Conservation (phyloP, 306 rosid genomes). For the Dryas drummondii region DNA sequence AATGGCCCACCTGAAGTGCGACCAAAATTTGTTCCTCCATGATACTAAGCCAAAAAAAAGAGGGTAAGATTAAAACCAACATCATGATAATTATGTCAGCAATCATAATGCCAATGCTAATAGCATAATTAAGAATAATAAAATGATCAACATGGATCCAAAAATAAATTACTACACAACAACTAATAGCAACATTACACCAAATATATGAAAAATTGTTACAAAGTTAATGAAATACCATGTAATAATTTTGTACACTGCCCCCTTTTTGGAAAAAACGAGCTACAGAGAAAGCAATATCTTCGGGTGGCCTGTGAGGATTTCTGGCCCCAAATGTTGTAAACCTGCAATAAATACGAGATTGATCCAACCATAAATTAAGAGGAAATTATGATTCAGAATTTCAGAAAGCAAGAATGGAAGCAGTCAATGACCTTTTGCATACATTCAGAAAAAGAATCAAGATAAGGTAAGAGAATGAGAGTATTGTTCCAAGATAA, state of each 20-base stretch:
- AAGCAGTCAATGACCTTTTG: not conserved
- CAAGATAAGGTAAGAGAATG: slow-evolving; percentile 18
- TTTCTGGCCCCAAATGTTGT: slow-evolving; percentile 89
- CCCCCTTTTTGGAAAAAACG: slow-evolving; percentile 98
- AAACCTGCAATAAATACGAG: slow-evolving; percentile 57
- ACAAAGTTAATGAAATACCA: slow-evolving; percentile 48
- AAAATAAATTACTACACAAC: slow-evolving; percentile 11
- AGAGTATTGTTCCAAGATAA: not conserved
- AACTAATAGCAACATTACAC: not conserved
- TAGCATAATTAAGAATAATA: not conserved
- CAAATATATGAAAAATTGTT: not conserved
- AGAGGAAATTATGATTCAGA: slow-evolving; percentile 18
- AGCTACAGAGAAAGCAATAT: slow-evolving; percentile 87
- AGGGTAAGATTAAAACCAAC: not conserved
- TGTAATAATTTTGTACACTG: slow-evolving; percentile 86
- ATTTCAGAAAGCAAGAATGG: slow-evolving; percentile 11
- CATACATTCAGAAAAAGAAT: slow-evolving; percentile 1
- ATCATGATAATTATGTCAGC: slow-evolving; percentile 5
- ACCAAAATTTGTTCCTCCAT: slow-evolving; percentile 96
- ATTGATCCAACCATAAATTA: slow-evolving; percentile 14
- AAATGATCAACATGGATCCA: not conserved
- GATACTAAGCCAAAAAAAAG: slow-evolving; percentile 52
- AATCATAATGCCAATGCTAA: not conserved
- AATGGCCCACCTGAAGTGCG: slow-evolving; percentile 98
- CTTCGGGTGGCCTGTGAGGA: slow-evolving; percentile 95